Conservation (phyloP, 768 basidiomycete genomes). For the Boletus vinaceobasis region DNA sequence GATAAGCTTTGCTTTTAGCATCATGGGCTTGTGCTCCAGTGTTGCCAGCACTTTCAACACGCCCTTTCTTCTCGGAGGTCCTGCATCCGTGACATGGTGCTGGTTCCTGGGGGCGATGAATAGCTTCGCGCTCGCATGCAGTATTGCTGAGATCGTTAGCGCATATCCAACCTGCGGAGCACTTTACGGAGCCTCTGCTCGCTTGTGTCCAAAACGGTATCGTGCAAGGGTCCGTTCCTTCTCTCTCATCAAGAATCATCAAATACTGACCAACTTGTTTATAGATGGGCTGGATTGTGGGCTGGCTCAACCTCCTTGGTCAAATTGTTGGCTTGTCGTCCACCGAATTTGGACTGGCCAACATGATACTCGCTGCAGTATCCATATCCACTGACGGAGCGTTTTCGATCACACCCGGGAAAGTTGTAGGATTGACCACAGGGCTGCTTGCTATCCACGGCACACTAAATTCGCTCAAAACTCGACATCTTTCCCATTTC, state of each 20-base stretch:
- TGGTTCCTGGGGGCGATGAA: conserved; percentile 30
- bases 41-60: conserved; percentile 39
- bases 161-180: conserved; percentile 33
- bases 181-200: conserved; percentile 71
- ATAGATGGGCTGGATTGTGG: conserved; percentile 29
- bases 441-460: conserved; percentile 42
- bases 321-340: conserved; percentile 30
- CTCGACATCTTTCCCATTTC: conserved; percentile 33
- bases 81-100: conserved; percentile 36
- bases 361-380: conserved; percentile 31
- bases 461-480: conserved; percentile 43
- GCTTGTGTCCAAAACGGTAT: conserved; percentile 59
- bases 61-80: conserved; percentile 35
- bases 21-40: conserved; percentile 38
- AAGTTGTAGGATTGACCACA: conserved; percentile 40
- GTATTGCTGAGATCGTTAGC: conserved; percentile 30
- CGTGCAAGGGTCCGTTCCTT: conserved; percentile 51
- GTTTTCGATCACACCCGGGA: conserved; percentile 36
- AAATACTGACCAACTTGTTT: background rate
- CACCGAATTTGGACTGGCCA: conserved; percentile 36
- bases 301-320: conserved; percentile 33
- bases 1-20: conserved; percentile 32
- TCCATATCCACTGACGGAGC: conserved; percentile 27
- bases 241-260: background rate
- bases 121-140: conserved; percentile 28